phyloP scores from a whole-genome alignment of 768 basidiomycete genomes.

The Agrocybe pediades region DNA sequence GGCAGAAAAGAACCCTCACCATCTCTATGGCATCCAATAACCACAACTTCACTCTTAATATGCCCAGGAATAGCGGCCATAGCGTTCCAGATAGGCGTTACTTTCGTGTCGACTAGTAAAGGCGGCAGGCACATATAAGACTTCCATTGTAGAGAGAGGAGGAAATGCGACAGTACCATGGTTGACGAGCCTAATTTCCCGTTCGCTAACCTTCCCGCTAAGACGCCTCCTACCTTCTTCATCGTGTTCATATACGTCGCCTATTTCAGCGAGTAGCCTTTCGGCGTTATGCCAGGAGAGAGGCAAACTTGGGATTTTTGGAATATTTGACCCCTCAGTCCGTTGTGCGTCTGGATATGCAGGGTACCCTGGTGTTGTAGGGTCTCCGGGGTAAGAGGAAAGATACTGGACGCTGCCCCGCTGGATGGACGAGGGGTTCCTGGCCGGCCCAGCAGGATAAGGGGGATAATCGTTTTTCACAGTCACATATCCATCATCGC shows the following conservation, averaged over 20 bases:
- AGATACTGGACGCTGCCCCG: slow-evolving; percentile 82
- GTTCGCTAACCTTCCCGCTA: slow-evolving; percentile 50
- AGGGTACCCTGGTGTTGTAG: slow-evolving; percentile 87
- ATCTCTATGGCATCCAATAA: slow-evolving; percentile 90
- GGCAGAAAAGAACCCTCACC: slow-evolving; percentile 41
- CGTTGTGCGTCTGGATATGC: slow-evolving; percentile 82
- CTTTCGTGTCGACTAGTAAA: slow-evolving; percentile 64
- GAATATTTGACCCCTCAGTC: slow-evolving; percentile 58
- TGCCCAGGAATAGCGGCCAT: slow-evolving; percentile 81
- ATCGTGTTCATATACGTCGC: slow-evolving; percentile 31
- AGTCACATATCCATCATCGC: slow-evolving; percentile 82
- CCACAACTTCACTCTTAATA: slow-evolving; percentile 80
- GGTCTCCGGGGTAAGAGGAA: slow-evolving; percentile 70
- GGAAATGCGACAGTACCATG: slow-evolving; percentile 38
- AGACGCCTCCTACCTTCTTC: slow-evolving; percentile 35
- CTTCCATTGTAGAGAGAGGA: not conserved
- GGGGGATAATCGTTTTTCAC: slow-evolving; percentile 73
- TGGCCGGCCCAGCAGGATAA: slow-evolving; percentile 87
- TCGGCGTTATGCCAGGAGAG: slow-evolving; percentile 86
- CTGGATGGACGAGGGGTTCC: slow-evolving; percentile 82
- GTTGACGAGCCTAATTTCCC: slow-evolving; percentile 53
- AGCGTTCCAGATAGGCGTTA: slow-evolving; percentile 88
- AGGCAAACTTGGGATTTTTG: slow-evolving; percentile 84
- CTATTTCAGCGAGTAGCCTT: slow-evolving; percentile 61
- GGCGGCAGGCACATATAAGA: not conserved